These are phyloP conservation scores for Puccinia triticina DNA, from an alignment of 1,284 basidiomycete genomes.

Conservation along the genomic window DNA sequence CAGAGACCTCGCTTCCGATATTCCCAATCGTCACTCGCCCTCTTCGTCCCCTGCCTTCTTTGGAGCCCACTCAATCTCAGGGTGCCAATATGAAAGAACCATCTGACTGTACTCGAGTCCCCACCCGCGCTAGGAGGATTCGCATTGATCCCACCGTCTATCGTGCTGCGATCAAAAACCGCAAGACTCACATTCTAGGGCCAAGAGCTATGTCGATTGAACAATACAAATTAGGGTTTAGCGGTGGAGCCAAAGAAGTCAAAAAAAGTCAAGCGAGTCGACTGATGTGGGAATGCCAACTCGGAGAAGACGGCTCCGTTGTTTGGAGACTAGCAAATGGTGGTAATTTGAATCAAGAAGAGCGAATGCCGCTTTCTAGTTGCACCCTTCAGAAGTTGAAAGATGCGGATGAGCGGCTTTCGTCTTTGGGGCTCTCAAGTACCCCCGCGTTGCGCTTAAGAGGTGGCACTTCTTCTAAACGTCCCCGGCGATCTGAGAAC, in stretches of 20 bases:
- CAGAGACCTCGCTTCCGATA: constrained; percentile 50
- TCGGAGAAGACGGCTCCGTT: constrained; percentile 26
- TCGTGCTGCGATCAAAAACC: constrained; percentile 45
- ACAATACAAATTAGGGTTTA: constrained; percentile 39
- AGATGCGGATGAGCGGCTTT: neutral
- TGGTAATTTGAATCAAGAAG: constrained; percentile 22
- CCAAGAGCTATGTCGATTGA: constrained; percentile 50
- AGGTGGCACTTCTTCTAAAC: constrained; percentile 41
- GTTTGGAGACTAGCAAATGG: constrained; percentile 35
- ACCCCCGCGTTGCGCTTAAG: constrained; percentile 32
- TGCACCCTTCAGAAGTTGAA: constrained; percentile 21
- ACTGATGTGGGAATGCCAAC: constrained; percentile 40
- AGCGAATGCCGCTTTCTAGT: constrained; percentile 28
- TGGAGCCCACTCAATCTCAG: neutral
- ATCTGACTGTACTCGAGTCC: neutral
- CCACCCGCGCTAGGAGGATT: constrained; percentile 37
- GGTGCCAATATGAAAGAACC: neutral
- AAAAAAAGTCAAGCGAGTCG: constrained; percentile 38
- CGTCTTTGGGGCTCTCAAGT: too few species aligned
- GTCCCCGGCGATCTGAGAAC: neutral
- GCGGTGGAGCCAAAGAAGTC: constrained; percentile 44
- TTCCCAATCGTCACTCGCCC: constrained; percentile 50
- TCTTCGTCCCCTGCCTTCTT: constrained; percentile 26
- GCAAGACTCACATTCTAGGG: constrained; percentile 48
- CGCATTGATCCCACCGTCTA: constrained; percentile 48